A percentile compares a stretch with the other conserved stretches of the same genome.
These are phyloP conservation scores for Neodidymelliopsis sp. DNA, from an alignment of 2,329 filamentous ascomycete species.

Conservation along the genomic window DNA sequence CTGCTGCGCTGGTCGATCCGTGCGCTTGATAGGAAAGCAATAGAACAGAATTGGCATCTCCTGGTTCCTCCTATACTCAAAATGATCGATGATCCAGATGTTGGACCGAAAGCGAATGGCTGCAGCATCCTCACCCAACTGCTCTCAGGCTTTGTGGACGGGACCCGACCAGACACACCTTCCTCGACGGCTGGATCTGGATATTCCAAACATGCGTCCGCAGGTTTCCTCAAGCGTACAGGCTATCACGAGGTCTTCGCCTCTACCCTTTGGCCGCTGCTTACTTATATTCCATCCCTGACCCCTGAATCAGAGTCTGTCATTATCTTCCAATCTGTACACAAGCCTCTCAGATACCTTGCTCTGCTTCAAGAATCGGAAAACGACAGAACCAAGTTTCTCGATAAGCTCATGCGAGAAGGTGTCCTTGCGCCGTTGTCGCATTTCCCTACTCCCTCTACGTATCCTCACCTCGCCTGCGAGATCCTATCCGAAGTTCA, in stretches of 20 bases:
- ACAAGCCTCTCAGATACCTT: conserved; percentile 70
- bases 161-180: not conserved
- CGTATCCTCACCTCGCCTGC: conserved; percentile 65
- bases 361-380: conserved; percentile 22
- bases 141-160: conserved; percentile 52
- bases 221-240: conserved; percentile 59
- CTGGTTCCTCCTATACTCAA: conserved; percentile 74
- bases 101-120: conserved; percentile 62
- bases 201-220: conserved; percentile 48
- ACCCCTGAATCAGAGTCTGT: conserved; percentile 77
- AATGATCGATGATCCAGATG: conserved; percentile 70
- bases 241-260: conserved; percentile 72
- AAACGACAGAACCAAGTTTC: conserved; percentile 33
- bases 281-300: conserved; percentile 78
- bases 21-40: conserved; percentile 57
- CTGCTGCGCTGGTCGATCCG: conserved; percentile 69
- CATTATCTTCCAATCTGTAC: conserved; percentile 68
- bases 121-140: conserved; percentile 64
- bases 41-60: conserved; percentile 70
- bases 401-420: conserved; percentile 55
- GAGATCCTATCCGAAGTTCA: conserved; percentile 62
- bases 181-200: conserved; percentile 28
- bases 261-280: conserved; percentile 72
- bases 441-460: conserved; percentile 59
- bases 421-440: conserved; percentile 56